Conservation (phyloP, 495 filamentous ascomycete species). For the Margaritispora aquatica region DNA sequence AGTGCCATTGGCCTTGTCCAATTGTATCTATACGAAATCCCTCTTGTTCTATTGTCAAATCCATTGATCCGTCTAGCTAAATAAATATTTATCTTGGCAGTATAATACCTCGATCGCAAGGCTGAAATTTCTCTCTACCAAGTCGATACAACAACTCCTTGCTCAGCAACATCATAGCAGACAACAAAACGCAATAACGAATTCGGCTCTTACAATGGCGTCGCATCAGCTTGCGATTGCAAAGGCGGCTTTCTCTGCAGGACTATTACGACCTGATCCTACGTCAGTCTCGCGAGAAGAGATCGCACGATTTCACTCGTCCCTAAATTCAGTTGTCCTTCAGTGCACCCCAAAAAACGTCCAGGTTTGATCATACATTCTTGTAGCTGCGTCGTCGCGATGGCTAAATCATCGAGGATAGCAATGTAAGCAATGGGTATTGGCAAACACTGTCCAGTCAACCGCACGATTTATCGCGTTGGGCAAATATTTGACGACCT, state of each 20-base stretch:
- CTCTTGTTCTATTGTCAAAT: no score
- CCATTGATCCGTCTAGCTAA: no score
- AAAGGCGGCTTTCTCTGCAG: conserved; percentile 72
- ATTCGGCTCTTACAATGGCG: conserved; percentile 42
- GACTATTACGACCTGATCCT: conserved; percentile 72
- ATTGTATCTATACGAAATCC: no score
- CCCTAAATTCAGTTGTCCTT: conserved; percentile 59
- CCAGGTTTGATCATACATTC: conserved; percentile 82
- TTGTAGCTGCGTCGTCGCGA: conserved; percentile 41
- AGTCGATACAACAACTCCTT: no score
- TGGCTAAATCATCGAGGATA: conserved; percentile 55
- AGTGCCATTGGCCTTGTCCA: no score
- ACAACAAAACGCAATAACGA: not conserved
- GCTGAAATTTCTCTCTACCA: no score
- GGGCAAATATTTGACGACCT: conserved; percentile 69
- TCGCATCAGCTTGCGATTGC: conserved; percentile 74
- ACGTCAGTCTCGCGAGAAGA: conserved; percentile 62
- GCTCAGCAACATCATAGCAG: no score
- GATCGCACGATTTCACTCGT: conserved; percentile 62
- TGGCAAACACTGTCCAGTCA: conserved; percentile 64
- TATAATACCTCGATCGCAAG: no score
- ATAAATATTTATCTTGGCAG: no score
- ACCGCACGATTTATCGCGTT: conserved; percentile 57
- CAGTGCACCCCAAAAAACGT: conserved; percentile 80
- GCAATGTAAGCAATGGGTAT: conserved; percentile 84